These are phyloP conservation scores for Zhuliangozyma parablackwelliae DNA, from an alignment of 1,139 yeast genomes.

Conservation along the genomic window DNA sequence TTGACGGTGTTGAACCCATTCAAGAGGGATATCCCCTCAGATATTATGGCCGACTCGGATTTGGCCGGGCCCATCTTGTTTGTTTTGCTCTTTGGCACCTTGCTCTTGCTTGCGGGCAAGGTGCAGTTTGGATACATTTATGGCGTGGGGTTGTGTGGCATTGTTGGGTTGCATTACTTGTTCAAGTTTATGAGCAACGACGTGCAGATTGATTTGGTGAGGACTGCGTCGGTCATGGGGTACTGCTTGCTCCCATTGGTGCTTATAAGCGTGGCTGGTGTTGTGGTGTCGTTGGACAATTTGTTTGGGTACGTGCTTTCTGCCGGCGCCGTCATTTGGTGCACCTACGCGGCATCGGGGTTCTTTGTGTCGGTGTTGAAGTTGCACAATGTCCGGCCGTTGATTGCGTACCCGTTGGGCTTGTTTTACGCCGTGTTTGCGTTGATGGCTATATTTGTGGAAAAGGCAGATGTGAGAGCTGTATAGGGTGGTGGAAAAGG, in stretches of 20 bases:
- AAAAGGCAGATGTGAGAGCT: slow-evolving; percentile 22
- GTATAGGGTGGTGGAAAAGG: slow-evolving; percentile 48
- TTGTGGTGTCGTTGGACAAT: slow-evolving; percentile 67
- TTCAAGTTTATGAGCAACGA: slow-evolving; percentile 79
- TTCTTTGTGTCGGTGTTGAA: slow-evolving; percentile 84
- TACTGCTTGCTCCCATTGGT: slow-evolving; percentile 91
- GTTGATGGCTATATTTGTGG: slow-evolving; percentile 89
- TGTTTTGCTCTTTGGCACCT: slow-evolving; percentile 83
- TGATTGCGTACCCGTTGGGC: slow-evolving; percentile 90
- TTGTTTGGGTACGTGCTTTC: slow-evolving; percentile 69
- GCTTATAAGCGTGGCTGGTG: slow-evolving; percentile 69
- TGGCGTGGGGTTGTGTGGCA: slow-evolving; percentile 93
- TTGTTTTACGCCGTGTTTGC: slow-evolving; percentile 94
- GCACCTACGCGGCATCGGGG: slow-evolving; percentile 91
- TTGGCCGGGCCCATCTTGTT: slow-evolving; percentile 93
- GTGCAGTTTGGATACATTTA: slow-evolving; percentile 95
- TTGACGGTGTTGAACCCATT: slow-evolving; percentile 81
- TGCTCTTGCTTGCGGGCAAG: slow-evolving; percentile 79
- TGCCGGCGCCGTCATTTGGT: slow-evolving; percentile 78
- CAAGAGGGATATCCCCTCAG: slow-evolving; percentile 54
- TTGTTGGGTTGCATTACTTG: slow-evolving; percentile 74
- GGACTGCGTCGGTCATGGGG: slow-evolving; percentile 90
- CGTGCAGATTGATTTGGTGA: slow-evolving; percentile 55
- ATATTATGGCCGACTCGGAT: slow-evolving; percentile 86
- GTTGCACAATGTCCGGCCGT: slow-evolving; percentile 78